Conservation (phyloP, 257 asterid genomes). For the Striga asiatica region DNA sequence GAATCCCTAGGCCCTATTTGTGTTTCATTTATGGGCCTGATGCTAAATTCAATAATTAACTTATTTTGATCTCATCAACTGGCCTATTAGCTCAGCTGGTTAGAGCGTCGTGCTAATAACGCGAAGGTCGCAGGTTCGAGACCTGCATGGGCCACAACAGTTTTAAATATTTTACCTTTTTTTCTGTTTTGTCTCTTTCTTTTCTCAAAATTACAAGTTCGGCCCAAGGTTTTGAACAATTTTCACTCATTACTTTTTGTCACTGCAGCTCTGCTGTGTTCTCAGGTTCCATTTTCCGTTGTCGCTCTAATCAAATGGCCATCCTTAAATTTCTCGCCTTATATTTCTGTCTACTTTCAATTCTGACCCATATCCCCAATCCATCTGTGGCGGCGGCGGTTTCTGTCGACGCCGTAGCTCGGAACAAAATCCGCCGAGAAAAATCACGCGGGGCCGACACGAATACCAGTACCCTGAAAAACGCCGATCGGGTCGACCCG, state of each 20-base stretch:
- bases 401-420: constrained; percentile 11
- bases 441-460: constrained; percentile 9
- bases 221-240: neutral
- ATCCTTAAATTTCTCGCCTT: neutral
- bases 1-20: neutral
- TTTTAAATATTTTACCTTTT: neutral
- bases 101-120: constrained; percentile 70
- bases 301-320: constrained; percentile 3
- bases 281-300: neutral
- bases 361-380: neutral
- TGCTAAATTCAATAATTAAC: neutral
- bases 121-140: constrained; percentile 64
- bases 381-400: constrained; percentile 13
- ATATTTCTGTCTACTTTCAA: constrained; percentile 4
- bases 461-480: neutral
- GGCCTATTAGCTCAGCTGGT: constrained; percentile 73
- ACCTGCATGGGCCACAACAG: constrained; percentile 62
- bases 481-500: constrained; percentile 17
- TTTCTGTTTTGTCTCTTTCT: too few relatives aligned
- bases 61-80: fast-evolving
- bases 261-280: too few relatives aligned
- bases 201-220: neutral
- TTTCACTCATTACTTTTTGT: too few relatives aligned
- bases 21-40: neutral
- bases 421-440: constrained; percentile 14